phyloP scores from a whole-genome alignment of 345 rosid species.

The Adansonia digitata region DNA sequence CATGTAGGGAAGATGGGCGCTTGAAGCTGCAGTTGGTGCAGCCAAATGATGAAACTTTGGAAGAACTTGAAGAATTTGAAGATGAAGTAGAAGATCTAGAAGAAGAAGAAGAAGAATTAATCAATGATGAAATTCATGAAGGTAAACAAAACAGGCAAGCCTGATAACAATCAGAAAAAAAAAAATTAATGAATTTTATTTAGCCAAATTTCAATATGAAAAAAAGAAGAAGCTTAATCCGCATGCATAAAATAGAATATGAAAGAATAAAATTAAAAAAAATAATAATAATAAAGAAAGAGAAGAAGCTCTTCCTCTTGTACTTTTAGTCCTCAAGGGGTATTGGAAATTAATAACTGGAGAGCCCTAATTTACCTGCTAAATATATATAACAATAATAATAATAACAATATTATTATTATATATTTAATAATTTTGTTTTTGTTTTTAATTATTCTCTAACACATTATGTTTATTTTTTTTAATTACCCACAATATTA shows the following conservation, averaged over 20 bases:
- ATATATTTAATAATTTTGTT: not conserved
- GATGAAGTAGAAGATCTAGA: conserved; percentile 23
- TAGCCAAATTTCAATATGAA: not conserved
- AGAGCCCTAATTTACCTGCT: not conserved
- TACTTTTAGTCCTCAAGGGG: not conserved
- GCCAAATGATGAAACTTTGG: conserved; percentile 40
- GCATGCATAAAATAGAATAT: not conserved
- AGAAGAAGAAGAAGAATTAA: conserved; percentile 13
- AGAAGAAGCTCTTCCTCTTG: not conserved
- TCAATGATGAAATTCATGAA: not conserved
- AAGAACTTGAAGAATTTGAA: conserved; percentile 28
- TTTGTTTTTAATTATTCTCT: too few relatives aligned
- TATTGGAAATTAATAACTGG: not conserved
- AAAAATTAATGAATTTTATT: not conserved
- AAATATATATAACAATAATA: too few relatives aligned
- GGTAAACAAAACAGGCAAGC: not conserved
- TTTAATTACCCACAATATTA: too few relatives aligned
- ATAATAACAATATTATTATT: too few relatives aligned
- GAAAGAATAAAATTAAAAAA: not conserved
- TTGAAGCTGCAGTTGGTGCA: conserved; percentile 68
- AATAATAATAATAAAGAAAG: too few relatives aligned
- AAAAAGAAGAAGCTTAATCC: not conserved
- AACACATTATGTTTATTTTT: too few relatives aligned
- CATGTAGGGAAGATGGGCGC: conserved; percentile 76
- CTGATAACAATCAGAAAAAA: not conserved